Evolutionary conservation across 1,139 yeast genomes (phyloP).

Genomic region (Tardiomyces digboiensis): DNA sequence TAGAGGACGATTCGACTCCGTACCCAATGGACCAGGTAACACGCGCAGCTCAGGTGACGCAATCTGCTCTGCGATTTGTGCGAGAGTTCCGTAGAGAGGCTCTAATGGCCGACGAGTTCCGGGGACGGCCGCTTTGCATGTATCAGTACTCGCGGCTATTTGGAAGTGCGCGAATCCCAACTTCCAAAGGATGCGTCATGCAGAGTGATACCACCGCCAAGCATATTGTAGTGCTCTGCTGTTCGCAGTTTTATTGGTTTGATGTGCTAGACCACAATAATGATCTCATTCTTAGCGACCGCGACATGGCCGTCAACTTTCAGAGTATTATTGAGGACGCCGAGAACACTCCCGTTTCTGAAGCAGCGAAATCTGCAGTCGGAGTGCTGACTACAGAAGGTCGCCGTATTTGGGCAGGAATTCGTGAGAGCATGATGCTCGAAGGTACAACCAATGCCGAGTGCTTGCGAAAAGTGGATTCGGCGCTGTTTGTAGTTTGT

Average conservation of each 20-base stretch:
- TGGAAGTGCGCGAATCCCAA: constrained; percentile 82
- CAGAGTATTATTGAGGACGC: constrained; percentile 72
- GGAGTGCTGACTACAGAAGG: constrained; percentile 88
- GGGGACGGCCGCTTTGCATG: constrained; percentile 70
- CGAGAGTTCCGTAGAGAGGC: constrained; percentile 70
- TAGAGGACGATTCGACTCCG: constrained; percentile 89
- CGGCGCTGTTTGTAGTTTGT: constrained; percentile 74
- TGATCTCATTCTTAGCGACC: constrained; percentile 61
- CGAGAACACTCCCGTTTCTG: constrained; percentile 45
- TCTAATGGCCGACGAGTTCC: constrained; percentile 60
- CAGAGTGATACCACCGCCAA: constrained; percentile 68
- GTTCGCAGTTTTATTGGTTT: constrained; percentile 90
- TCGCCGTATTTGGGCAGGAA: constrained; percentile 74
- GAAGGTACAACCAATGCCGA: constrained; percentile 42
- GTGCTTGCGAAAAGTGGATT: constrained; percentile 64
- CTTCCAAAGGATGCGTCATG: constrained; percentile 72
- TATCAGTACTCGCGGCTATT: constrained; percentile 79
- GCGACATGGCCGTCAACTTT: constrained; percentile 66
- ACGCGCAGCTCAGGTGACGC: constrained; percentile 73
- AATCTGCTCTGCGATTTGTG: constrained; percentile 68
- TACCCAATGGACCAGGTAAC: constrained; percentile 61
- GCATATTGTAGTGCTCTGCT: constrained; percentile 76
- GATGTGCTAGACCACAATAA: constrained; percentile 72
- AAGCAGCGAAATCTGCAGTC: constrained; percentile 72
- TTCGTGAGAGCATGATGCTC: constrained; percentile 39